Conservation (phyloP, 2,329 filamentous ascomycete species). For the Leptographium lundbergii region DNA sequence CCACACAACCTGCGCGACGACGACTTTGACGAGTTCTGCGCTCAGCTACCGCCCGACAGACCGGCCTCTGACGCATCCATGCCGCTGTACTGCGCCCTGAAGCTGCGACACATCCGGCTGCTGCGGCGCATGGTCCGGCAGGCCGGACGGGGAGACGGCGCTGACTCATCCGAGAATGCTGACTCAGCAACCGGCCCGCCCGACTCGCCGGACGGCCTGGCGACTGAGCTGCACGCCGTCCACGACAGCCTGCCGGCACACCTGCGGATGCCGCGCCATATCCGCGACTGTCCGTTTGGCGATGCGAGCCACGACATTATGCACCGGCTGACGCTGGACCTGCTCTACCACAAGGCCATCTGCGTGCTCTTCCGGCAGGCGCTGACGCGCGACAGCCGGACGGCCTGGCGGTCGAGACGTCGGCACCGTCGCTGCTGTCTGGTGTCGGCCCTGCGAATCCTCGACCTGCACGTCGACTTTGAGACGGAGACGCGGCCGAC, state of each 20-base stretch:
- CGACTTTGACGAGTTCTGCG: constrained; percentile 46
- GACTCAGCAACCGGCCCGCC: too few relatives aligned
- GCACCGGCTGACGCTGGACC: constrained; percentile 36
- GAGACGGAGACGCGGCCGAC: constrained; percentile 34
- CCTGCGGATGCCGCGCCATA: constrained; percentile 10
- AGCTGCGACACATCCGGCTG: constrained; percentile 20
- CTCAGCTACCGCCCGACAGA: constrained; percentile 41
- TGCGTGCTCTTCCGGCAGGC: constrained; percentile 45
- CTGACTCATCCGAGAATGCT: too few relatives aligned
- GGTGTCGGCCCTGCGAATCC: constrained; percentile 34
- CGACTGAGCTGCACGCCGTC: constrained; percentile 4
- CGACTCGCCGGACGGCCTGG: neutral
- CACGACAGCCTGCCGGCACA: constrained; percentile 3
- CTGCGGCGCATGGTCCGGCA: constrained; percentile 29
- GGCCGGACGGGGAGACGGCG: too few relatives aligned
- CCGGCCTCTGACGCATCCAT: constrained; percentile 45
- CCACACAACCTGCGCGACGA: constrained; percentile 53
- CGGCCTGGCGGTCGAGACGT: neutral
- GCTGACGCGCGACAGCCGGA: constrained; percentile 16
- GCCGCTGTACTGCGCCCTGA: constrained; percentile 39
- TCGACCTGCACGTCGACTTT: constrained; percentile 34
- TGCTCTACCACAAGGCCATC: constrained; percentile 39
- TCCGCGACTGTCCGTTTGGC: constrained; percentile 19
- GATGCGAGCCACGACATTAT: constrained; percentile 34
- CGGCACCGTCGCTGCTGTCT: constrained; percentile 31